These are phyloP conservation scores for Escallonia rubra DNA, from an alignment of 129 eudicot genomes.

Conservation along the genomic window DNA sequence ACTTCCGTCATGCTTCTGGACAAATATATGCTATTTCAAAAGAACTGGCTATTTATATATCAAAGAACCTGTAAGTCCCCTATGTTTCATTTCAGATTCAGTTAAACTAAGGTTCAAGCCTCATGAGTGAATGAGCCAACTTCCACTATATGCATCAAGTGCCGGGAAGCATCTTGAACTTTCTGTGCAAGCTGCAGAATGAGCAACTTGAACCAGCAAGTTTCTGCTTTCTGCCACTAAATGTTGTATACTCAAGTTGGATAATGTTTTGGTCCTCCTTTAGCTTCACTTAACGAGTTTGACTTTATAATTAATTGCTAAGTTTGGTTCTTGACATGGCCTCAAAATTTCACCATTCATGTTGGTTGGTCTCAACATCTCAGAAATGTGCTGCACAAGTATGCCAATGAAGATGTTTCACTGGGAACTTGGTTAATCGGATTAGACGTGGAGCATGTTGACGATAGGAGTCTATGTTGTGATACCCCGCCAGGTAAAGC, in stretches of 20 bases:
- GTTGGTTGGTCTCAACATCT: background rate
- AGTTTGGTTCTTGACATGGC: background rate
- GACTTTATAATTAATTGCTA: background rate
- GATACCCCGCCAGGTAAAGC: slow-evolving; percentile 31
- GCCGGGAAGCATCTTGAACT: no score
- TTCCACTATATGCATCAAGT: no score
- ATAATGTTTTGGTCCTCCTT: background rate
- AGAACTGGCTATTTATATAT: slow-evolving; percentile 34
- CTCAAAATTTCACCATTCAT: background rate
- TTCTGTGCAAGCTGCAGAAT: no score
- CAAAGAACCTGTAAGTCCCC: slow-evolving; percentile 25
- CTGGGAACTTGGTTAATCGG: slow-evolving; percentile 39
- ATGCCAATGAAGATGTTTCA: slow-evolving; percentile 41
- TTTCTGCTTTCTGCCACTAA: no score
- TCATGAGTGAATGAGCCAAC: no score
- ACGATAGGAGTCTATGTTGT: slow-evolving; percentile 25
- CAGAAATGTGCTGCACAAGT: slow-evolving; percentile 32
- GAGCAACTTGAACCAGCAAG: no score
- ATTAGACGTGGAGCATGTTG: slow-evolving; percentile 38
- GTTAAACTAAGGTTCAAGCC: background rate
- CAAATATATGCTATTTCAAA: slow-evolving; percentile 37
- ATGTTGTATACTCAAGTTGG: no score
- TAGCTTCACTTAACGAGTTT: background rate
- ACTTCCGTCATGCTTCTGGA: slow-evolving; percentile 38
- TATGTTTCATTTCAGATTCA: background rate